Evolutionary conservation across 169 alveolate genomes (phyloP).

Genomic region (Eimeria necatrix): DNA sequence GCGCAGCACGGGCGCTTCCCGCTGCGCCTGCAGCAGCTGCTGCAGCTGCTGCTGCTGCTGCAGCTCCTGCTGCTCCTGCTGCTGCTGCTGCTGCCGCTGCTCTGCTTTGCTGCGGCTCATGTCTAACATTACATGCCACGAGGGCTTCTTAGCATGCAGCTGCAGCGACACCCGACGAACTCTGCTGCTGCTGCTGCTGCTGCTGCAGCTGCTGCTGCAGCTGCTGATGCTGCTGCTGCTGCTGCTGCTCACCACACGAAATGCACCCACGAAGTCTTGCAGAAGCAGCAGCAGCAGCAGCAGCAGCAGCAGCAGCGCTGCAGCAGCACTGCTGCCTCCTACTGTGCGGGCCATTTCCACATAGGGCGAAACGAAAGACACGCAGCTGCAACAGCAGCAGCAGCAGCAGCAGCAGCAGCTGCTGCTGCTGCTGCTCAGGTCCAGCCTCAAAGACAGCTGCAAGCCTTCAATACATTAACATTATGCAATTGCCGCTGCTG

Average conservation of each 20-base stretch:
- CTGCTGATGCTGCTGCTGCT: neutral
- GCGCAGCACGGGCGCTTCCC: too few relatives aligned
- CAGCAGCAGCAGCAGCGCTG: neutral
- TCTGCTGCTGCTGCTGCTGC: neutral
- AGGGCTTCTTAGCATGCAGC: neutral
- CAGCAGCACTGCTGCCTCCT: too few relatives aligned
- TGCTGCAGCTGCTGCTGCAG: neutral
- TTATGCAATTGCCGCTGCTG: too few relatives aligned
- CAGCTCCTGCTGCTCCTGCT: neutral
- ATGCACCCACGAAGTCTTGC: too few relatives aligned
- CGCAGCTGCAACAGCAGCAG: too few relatives aligned
- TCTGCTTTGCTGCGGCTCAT: neutral
- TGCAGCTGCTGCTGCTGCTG: slow-evolving; percentile 30
- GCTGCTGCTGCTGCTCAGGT: too few relatives aligned
- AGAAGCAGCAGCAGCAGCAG: neutral
- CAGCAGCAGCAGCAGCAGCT: too few relatives aligned
- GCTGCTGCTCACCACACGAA: too few relatives aligned
- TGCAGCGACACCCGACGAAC: neutral
- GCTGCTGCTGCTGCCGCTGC: slow-evolving; percentile 1
- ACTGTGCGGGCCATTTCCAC: too few relatives aligned
- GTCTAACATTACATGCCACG: neutral
- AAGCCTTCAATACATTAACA: too few relatives aligned
- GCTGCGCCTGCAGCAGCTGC: slow-evolving; percentile 43
- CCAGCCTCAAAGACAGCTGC: too few relatives aligned
- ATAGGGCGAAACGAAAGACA: too few relatives aligned